Conservation (phyloP, 1,284 basidiomycete species). For the Tilletia walkeri region DNA sequence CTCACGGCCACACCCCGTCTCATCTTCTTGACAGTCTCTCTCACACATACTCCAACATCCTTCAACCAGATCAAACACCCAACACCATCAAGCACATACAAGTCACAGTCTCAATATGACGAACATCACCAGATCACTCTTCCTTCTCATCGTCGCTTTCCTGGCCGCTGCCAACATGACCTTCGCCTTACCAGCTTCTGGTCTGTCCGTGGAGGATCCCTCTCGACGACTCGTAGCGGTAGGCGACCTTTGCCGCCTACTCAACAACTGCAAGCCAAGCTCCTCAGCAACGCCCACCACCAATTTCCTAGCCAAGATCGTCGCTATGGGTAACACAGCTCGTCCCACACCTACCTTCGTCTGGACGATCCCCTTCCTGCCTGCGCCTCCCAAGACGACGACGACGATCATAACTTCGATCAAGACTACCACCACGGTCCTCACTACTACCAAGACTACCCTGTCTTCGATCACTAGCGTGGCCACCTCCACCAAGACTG, state of each 20-base stretch:
- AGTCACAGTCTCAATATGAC: no score
- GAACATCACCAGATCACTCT: neutral
- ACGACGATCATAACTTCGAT: constrained; percentile 19
- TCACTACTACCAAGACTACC: constrained; percentile 12
- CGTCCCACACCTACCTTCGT: neutral
- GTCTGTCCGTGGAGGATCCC: neutral
- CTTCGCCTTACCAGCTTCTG: neutral
- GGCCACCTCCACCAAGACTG: neutral
- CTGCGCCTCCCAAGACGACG: constrained; percentile 18
- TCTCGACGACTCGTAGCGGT: neutral
- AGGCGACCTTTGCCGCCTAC: neutral
- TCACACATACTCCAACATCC: no score
- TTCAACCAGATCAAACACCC: no score
- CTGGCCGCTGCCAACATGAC: neutral
- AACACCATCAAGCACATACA: no score
- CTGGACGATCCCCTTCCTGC: constrained; percentile 11
- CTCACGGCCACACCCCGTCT: no score
- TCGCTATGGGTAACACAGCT: neutral
- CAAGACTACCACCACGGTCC: constrained; percentile 19
- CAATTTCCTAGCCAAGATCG: neutral
- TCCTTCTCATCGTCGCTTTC: neutral
- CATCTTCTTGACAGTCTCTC: no score
- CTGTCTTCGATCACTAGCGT: neutral
- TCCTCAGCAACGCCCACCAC: neutral
- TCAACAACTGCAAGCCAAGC: neutral